Conservation (phyloP, 2,329 filamentous ascomycete genomes). For the Westerdykella aurantiaca region DNA sequence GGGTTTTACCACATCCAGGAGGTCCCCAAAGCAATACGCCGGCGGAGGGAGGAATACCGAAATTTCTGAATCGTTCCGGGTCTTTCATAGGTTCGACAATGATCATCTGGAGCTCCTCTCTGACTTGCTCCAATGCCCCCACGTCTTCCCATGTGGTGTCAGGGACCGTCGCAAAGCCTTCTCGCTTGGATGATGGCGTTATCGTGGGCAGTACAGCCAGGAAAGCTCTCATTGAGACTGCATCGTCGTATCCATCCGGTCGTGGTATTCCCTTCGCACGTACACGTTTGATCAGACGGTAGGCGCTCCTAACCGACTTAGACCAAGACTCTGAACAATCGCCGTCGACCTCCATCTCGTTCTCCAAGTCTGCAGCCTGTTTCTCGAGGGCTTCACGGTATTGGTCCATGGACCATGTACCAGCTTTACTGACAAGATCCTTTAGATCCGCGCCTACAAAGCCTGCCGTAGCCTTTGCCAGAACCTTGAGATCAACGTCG, state of each 20-base stretch:
- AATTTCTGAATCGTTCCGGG: slow-evolving; percentile 67
- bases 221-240: slow-evolving; percentile 66
- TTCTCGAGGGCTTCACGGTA: slow-evolving; percentile 50
- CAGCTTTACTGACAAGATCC: slow-evolving; percentile 61
- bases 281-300: slow-evolving; percentile 48
- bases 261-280: slow-evolving; percentile 44
- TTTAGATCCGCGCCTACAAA: slow-evolving; percentile 89
- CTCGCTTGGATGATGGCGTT: slow-evolving; percentile 75
- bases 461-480: slow-evolving; percentile 82
- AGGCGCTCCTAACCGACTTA: neutral
- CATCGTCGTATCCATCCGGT: slow-evolving; percentile 50
- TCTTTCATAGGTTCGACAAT: slow-evolving; percentile 86
- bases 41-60: slow-evolving; percentile 74
- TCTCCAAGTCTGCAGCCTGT: slow-evolving; percentile 29
- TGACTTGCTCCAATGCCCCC: slow-evolving; percentile 73
- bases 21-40: slow-evolving; percentile 95
- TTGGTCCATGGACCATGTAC: slow-evolving; percentile 57
- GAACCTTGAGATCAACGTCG: slow-evolving; percentile 64
- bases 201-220: slow-evolving; percentile 67
- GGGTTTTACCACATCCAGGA: slow-evolving; percentile 92
- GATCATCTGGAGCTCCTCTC: slow-evolving; percentile 73
- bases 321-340: slow-evolving; percentile 20
- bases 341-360: slow-evolving; percentile 51
- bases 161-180: slow-evolving; percentile 92
- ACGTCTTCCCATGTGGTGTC: slow-evolving; percentile 91